Evolutionary conservation across 768 basidiomycete species (phyloP), one percentile per base, ranked within the genome.

Genomic region (Auricularia sp.): DNA sequence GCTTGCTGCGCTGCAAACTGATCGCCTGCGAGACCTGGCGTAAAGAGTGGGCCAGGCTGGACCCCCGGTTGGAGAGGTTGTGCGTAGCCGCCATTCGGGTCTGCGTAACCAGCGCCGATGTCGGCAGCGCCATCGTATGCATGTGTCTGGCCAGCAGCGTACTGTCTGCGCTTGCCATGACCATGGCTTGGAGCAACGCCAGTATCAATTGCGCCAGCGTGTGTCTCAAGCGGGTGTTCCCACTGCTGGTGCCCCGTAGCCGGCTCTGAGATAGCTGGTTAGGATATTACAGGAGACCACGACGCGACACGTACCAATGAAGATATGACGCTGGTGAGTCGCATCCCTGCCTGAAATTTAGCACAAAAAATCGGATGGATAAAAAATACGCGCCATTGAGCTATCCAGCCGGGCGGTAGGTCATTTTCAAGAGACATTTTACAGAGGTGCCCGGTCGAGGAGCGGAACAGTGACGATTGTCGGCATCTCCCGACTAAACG

Each of bases 61-160:
- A 72, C 80, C 35, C 75, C 73, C 34, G 75, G 72, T 64, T 82
- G 83, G 35, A 73, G 70, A 11, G 84, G 80, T 61, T 84, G 80
- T 11, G 61, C 65, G 51, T 56, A 63, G 44, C 36, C 39, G 44
- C 36, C 39, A 18, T 79, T 68, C 34, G 80, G 80, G 13, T 75
- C 73, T 11, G 77, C 58, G 42, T 51, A 63, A 29, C 62, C 65
- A 63, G 61, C 67, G 8, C 62, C 61, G 29, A 29, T 29, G 29
- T 65, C 72, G 45, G 58, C 72, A 42, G 85, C 84, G 44, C 71
- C 70, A 69, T 92, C 92, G 74, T 94, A 94, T 2, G 84, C 92
- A 71, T 94, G 92, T 1, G 93, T 93, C 76, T 97, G 94, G 11
- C 92, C 94, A 3, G 92, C 86, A 61, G 95, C 95, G 74, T 98